Conservation (phyloP, 208 protist genomes). For the Leishmania martiniquensis region DNA sequence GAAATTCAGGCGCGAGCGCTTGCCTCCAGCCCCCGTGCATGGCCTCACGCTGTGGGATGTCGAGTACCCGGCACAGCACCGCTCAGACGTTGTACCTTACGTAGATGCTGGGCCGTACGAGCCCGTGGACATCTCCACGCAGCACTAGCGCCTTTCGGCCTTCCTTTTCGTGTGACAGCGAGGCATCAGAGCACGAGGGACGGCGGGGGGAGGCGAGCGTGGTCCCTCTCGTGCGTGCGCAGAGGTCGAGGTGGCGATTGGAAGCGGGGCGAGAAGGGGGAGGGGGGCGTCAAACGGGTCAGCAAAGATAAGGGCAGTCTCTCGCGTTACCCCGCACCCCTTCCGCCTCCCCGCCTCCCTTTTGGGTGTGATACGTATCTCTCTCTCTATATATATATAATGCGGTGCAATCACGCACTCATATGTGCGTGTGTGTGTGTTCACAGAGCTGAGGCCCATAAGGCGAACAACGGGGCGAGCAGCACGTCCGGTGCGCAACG, state of each 20-base stretch:
- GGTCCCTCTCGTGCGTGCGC: neutral
- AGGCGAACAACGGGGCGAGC: neutral
- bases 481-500: neutral
- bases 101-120: slow-evolving; percentile 83
- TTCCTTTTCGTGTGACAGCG: neutral
- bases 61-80: slow-evolving; percentile 71
- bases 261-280: neutral
- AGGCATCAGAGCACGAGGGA: neutral
- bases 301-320: neutral
- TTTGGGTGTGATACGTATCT: neutral
- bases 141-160: slow-evolving; percentile 17
- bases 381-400: too few relatives aligned
- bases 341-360: neutral
- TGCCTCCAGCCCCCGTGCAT: slow-evolving; percentile 76
- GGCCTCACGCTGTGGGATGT: slow-evolving; percentile 91
- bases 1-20: slow-evolving; percentile 66
- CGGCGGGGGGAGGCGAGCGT: neutral
- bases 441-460: neutral
- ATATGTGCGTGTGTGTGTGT: neutral
- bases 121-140: slow-evolving; percentile 48
- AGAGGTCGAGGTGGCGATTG: neutral
- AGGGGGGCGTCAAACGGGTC: too few relatives aligned
- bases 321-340: neutral
- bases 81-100: slow-evolving; percentile 66
- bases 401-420: neutral